These are phyloP conservation scores for Suillus tomentosus DNA, from an alignment of 768 basidiomycete genomes.

Conservation along the genomic window DNA sequence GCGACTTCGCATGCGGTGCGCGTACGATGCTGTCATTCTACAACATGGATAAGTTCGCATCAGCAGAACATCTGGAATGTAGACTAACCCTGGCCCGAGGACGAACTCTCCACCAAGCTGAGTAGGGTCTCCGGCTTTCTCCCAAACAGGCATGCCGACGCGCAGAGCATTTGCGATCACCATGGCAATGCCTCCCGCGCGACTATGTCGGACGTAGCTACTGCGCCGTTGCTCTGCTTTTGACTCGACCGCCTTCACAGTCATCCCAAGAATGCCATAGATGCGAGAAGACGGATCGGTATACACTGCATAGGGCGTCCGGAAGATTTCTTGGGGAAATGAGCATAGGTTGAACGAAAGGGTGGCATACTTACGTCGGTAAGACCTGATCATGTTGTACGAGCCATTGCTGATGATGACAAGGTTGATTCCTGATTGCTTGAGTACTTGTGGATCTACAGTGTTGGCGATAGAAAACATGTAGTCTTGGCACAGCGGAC, in stretches of 20 bases:
- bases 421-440: constrained; percentile 54
- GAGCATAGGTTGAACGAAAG: not conserved
- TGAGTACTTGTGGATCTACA: constrained; percentile 48
- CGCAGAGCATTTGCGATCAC: constrained; percentile 71
- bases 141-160: constrained; percentile 81
- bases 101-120: constrained; percentile 93
- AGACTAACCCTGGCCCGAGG: constrained; percentile 61
- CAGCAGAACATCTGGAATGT: constrained; percentile 31
- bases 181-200: constrained; percentile 69
- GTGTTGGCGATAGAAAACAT: constrained; percentile 64
- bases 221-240: constrained; percentile 47
- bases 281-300: constrained; percentile 73
- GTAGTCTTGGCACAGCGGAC: constrained; percentile 87
- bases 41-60: constrained; percentile 8
- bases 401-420: constrained; percentile 82
- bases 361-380: constrained; percentile 49
- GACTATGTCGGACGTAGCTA: constrained; percentile 67
- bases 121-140: constrained; percentile 70
- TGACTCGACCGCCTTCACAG: constrained; percentile 43
- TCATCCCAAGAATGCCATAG: constrained; percentile 80
- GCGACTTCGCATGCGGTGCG: constrained; percentile 83
- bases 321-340: constrained; percentile 59
- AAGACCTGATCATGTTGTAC: constrained; percentile 73
- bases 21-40: constrained; percentile 68
- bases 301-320: constrained; percentile 71